phyloP scores from a whole-genome alignment of 2,329 filamentous ascomycete species.

The Aspergillus chevalieri region DNA sequence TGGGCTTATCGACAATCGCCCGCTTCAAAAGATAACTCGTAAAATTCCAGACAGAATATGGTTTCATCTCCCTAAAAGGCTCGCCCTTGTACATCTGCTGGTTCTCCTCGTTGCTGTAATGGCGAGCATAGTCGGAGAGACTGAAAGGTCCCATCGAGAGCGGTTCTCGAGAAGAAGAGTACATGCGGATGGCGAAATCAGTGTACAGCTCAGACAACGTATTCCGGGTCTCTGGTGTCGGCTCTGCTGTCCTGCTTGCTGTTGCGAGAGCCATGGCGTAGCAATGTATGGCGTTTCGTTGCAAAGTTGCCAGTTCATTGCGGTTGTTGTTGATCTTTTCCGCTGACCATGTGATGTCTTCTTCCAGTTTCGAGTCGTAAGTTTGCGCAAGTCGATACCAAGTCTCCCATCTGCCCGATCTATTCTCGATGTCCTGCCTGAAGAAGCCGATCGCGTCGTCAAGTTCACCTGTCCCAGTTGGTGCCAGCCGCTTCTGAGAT shows the following conservation, averaged over 20 bases:
- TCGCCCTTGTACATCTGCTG: slow-evolving; percentile 52
- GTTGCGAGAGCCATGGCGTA: slow-evolving; percentile 64
- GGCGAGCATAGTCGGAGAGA: slow-evolving; percentile 56
- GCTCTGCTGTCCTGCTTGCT: slow-evolving; percentile 52
- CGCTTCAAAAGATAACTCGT: slow-evolving; percentile 56
- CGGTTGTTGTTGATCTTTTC: slow-evolving; percentile 86
- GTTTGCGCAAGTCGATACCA: slow-evolving; percentile 86
- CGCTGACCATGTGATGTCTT: slow-evolving; percentile 79
- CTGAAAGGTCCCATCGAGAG: slow-evolving; percentile 63
- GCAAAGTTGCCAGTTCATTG: slow-evolving; percentile 65
- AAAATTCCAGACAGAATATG: slow-evolving; percentile 60
- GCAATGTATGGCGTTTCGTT: slow-evolving; percentile 77
- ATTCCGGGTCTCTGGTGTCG: slow-evolving; percentile 47
- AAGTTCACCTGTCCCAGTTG: slow-evolving; percentile 74
- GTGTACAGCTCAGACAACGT: slow-evolving; percentile 61
- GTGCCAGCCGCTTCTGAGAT: slow-evolving; percentile 68
- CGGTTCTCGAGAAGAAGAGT: slow-evolving; percentile 62
- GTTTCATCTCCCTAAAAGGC: slow-evolving; percentile 53
- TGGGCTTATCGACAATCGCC: slow-evolving; percentile 53
- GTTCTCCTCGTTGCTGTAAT: slow-evolving; percentile 50
- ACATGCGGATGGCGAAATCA: slow-evolving; percentile 63
- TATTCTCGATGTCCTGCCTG: slow-evolving; percentile 75
- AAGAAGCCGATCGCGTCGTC: slow-evolving; percentile 76
- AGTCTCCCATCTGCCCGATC: slow-evolving; percentile 75
- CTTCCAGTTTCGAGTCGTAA: slow-evolving; percentile 81